phyloP scores from a whole-genome alignment of 2,329 filamentous ascomycete species.

The Exophiala lecanii-corni region DNA sequence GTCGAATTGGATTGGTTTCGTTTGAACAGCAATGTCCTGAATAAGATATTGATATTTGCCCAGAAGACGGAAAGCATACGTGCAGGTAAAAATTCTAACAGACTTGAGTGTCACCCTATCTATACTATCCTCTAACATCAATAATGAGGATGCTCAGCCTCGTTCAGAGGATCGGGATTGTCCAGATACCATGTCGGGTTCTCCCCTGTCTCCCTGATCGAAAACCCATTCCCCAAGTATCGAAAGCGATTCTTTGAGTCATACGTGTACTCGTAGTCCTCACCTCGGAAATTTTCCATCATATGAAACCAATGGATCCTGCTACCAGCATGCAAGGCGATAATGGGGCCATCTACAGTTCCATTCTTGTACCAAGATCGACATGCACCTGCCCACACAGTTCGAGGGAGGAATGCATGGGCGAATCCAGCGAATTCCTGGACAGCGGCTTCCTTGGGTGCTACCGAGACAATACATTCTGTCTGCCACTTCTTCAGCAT shows the following conservation, averaged over 20 bases:
- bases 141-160: background rate
- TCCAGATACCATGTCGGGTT: slow-evolving; percentile 1
- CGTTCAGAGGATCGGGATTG: background rate
- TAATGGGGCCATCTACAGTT: slow-evolving; percentile 1
- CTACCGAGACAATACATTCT: slow-evolving; percentile 30
- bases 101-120: no score
- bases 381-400: slow-evolving; percentile 16
- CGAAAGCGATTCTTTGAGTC: slow-evolving; percentile 30
- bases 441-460: slow-evolving; percentile 26
- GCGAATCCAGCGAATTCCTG: slow-evolving; percentile 30
- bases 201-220: slow-evolving; percentile 33
- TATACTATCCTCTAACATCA: background rate
- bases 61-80: no score
- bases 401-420: slow-evolving; percentile 30
- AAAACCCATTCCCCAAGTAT: slow-evolving; percentile 34
- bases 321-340: slow-evolving; percentile 6
- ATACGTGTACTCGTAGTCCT: slow-evolving; percentile 1
- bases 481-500: slow-evolving; percentile 29
- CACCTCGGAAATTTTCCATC: slow-evolving; percentile 25
- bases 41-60: no score
- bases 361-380: slow-evolving; percentile 6
- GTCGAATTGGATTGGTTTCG: no score
- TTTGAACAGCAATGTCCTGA: no score
- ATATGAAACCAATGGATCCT: slow-evolving; percentile 33
- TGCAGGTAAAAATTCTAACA: no score